Base-by-base conservation (phyloP, 2,329 filamentous ascomycete species). In the Talaromyces sp. region DNA sequence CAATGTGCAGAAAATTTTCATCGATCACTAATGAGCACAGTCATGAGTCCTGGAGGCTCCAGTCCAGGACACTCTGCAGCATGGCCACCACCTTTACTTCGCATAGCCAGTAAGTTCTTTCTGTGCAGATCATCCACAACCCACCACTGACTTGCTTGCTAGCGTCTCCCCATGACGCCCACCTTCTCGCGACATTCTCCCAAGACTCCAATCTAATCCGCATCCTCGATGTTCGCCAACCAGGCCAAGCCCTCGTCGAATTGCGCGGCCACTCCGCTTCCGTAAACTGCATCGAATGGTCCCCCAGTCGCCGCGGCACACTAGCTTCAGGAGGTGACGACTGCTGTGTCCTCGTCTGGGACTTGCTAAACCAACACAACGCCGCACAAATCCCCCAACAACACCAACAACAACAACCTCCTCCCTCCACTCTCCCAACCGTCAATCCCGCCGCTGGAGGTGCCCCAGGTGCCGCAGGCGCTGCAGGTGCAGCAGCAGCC, bases 211-310 rank as follows among this genome's bases (percentile, higher is more conserved):
- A 89, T 70, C 81, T 96, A 37, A 93, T 99, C 72, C 91, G 95
- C 55, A 96, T 99, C 61, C 86, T 99, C 33, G 95, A 99, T 71
- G 93, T 98, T 2, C 89, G 95, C 56, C 95, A 99, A 77, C 95
- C 95, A 0, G 95, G 95, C 5, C 95, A 97, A 76, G 95, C 95
- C 2, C 84, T 99, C 4, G 85, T 99, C 28, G 95, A 99, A 75
- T 86, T 99, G 40, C 91, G 91, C 55, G 95, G 95, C 23, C 93
- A 99, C 73, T 86, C 87, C 23, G 90, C 91, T 4, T 78, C 91
- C 7, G 85, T 99, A 63, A 98, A 96, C 77, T 95, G 90, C 71
- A 90, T 98, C 64, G 95, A 99, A 78, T 99, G 95, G 95, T 96
- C 92, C 8, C 93, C 92, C 0, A 85, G 87, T 61, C 86, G 93